Percentiles rank a stretch among this genome's conserved stretches.
These are phyloP conservation scores for Nyctanthes arbortristis DNA, from an alignment of 257 asterid genomes.

Conservation along the genomic window DNA sequence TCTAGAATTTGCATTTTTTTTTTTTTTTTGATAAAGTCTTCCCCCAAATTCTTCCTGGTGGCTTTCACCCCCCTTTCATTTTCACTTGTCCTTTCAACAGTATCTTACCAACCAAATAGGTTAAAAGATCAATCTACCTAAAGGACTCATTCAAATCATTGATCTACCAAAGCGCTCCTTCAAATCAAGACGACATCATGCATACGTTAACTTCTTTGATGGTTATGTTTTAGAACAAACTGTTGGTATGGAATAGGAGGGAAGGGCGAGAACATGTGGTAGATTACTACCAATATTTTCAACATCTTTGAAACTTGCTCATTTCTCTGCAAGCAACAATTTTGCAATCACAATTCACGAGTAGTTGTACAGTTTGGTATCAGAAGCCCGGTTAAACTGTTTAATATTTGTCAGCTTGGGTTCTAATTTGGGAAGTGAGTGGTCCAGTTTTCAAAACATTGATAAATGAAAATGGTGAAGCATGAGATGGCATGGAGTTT, in stretches of 20 bases:
- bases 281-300: too few species aligned
- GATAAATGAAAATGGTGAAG: not conserved
- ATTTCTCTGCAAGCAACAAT: not conserved
- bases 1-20: not conserved
- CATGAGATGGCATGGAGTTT: not conserved
- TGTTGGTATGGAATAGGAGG: too few species aligned
- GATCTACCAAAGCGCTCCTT: not conserved
- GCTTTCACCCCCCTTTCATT: not conserved
- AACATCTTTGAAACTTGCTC: not conserved
- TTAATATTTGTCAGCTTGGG: too few species aligned
- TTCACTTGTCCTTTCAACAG: constrained; percentile 14
- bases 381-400: too few species aligned
- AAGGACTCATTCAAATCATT: not conserved
- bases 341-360: too few species aligned
- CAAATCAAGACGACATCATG: too few species aligned
- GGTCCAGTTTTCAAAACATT: too few species aligned
- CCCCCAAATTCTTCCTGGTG: not conserved
- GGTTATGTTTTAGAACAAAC: too few species aligned
- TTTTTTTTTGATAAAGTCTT: not conserved
- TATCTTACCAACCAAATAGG: constrained; percentile 20
- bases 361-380: too few species aligned
- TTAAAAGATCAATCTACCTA: not conserved
- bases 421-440: too few species aligned
- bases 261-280: too few species aligned
- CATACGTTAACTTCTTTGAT: too few species aligned